phyloP scores from a whole-genome alignment of 371 early-diverging fungal species.

The Coemansia sp. region DNA sequence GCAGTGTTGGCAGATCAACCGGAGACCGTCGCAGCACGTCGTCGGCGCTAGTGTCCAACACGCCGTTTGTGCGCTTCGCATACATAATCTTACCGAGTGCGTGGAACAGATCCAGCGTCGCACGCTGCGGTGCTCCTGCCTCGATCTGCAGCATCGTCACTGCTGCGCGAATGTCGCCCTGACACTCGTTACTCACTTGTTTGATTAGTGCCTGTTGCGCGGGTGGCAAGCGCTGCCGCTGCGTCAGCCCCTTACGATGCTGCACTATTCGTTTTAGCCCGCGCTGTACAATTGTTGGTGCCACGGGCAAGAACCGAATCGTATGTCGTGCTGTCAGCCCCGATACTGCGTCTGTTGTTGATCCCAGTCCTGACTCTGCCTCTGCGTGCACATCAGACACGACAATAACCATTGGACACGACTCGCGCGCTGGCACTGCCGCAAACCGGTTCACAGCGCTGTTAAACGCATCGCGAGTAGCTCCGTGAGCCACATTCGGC shows the following conservation, averaged over 20 bases:
- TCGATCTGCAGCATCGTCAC: constrained; percentile 48
- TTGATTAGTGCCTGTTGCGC: background rate
- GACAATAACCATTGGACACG: constrained; percentile 44
- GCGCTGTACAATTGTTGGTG: constrained; percentile 49
- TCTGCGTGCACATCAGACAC: constrained; percentile 30
- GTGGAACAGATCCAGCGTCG: constrained; percentile 49
- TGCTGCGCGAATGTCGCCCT: constrained; percentile 51
- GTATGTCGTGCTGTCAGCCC: constrained; percentile 11
- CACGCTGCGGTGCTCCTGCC: constrained; percentile 3
- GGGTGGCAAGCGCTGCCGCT: background rate
- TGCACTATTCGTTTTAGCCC: constrained; percentile 37
- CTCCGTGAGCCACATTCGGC: constrained; percentile 51
- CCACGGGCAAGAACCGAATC: constrained; percentile 48
- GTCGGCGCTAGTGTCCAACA: constrained; percentile 32
- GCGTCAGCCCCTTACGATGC: constrained; percentile 5
- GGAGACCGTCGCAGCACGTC: constrained; percentile 34
- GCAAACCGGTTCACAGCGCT: constrained; percentile 44
- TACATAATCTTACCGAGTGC: constrained; percentile 52
- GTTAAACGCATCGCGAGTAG: constrained; percentile 50
- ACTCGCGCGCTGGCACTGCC: constrained; percentile 12
- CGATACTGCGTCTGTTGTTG: constrained; percentile 29
- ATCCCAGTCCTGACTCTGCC: constrained; percentile 17
- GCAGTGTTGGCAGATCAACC: constrained; percentile 35
- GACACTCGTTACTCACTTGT: constrained; percentile 20
- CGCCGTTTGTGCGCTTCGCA: constrained; percentile 41